These are phyloP conservation scores for Tuber magnatum DNA, from an alignment of 495 filamentous ascomycete genomes.

Conservation along the genomic window DNA sequence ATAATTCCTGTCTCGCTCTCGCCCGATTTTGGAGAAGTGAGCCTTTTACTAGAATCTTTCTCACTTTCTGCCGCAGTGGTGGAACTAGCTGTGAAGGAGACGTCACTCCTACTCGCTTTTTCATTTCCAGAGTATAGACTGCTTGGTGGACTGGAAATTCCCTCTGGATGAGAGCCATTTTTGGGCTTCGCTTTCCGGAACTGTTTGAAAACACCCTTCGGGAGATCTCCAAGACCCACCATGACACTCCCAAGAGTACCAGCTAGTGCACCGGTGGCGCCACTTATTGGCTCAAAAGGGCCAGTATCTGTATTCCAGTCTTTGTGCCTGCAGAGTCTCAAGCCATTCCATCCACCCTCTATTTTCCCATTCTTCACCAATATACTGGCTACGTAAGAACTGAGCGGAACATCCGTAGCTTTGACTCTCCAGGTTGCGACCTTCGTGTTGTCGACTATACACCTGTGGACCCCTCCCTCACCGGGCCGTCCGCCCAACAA, in stretches of 20 bases:
- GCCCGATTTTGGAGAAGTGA: conserved; percentile 39
- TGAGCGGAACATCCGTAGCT: conserved; percentile 52
- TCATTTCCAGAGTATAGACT: not conserved
- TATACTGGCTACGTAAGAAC: conserved; percentile 60
- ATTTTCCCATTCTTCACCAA: conserved; percentile 54
- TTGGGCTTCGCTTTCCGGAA: conserved; percentile 12
- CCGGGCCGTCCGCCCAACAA: conserved; percentile 59
- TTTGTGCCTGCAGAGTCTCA: conserved; percentile 57
- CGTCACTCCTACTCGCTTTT: not conserved
- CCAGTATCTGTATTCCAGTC: conserved; percentile 74
- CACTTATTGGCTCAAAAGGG: conserved; percentile 64
- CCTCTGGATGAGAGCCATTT: conserved; percentile 12
- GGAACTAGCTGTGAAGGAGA: not conserved
- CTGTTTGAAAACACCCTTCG: conserved; percentile 60
- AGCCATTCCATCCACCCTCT: conserved; percentile 56
- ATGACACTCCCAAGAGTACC: conserved; percentile 55
- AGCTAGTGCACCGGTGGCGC: conserved; percentile 52
- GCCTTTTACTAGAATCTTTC: conserved; percentile 13
- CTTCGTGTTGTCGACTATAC: conserved; percentile 55
- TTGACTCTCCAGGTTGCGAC: conserved; percentile 63
- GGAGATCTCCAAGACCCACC: conserved; percentile 77
- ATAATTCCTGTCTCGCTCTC: not conserved
- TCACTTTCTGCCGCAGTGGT: conserved; percentile 8
- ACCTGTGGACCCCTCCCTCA: conserved; percentile 48
- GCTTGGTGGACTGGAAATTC: not conserved